Conservation (phyloP, 805 yeast species). For the Barnettozyma siamensis region DNA sequence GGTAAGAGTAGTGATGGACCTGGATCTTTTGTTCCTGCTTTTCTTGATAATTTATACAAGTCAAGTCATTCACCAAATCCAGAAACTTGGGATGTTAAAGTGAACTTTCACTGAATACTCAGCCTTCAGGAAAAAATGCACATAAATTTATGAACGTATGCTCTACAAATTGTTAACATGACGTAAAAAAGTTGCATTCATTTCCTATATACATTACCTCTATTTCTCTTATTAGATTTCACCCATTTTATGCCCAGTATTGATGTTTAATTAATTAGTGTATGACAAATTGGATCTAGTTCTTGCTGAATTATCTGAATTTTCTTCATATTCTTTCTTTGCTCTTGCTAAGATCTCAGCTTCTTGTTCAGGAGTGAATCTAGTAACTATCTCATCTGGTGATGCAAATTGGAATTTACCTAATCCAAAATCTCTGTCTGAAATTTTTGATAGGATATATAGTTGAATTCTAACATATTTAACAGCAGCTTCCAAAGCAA, state of each 20-base stretch:
- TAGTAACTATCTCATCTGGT: conserved; percentile 72
- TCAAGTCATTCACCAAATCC: conserved; percentile 5
- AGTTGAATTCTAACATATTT: conserved; percentile 86
- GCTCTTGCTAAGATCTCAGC: conserved; percentile 44
- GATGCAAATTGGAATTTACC: conserved; percentile 84
- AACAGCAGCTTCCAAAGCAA: conserved; percentile 82
- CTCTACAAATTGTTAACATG: too few species aligned
- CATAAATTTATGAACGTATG: too few species aligned
- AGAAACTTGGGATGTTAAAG: conserved; percentile 8
- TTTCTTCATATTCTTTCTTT: conserved; percentile 38
- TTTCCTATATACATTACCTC: conserved; percentile 1
- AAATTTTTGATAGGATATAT: conserved; percentile 77
- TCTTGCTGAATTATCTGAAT: conserved; percentile 50
- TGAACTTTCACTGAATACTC: background rate
- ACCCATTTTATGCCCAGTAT: too few species aligned
- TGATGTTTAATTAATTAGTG: conserved; percentile 42
- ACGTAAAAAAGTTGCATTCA: background rate
- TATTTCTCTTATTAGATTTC: too few species aligned
- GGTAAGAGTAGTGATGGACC: conserved; percentile 13
- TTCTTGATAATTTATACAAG: conserved; percentile 11
- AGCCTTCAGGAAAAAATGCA: too few species aligned
- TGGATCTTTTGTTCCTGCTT: conserved; percentile 12
- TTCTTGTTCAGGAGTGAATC: conserved; percentile 62
- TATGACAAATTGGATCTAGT: conserved; percentile 46
- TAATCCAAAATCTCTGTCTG: conserved; percentile 89